Evolutionary conservation across 768 basidiomycete species (phyloP), one percentile per base, ranked within the genome.

Genomic region (Russula emetica): DNA sequence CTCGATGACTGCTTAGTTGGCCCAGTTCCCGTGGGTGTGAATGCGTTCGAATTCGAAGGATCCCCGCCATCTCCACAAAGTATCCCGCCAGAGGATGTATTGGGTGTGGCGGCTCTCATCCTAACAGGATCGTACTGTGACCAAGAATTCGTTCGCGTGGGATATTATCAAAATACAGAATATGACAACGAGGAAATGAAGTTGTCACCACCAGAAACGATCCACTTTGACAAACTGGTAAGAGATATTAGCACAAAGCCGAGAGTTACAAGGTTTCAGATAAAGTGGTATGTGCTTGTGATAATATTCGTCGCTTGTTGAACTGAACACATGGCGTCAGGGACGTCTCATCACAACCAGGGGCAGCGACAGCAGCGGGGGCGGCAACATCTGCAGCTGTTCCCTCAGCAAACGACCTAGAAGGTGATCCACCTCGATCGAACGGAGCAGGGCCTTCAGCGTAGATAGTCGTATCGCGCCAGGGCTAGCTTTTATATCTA

Each of bases 151-250:
- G 96, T 99, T n/a, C 86, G 96, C 52, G 95, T 99, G 30, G 97
- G 97, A 8, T 98, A 99, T 74, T 99, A 99, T 75, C 97, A 98
- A 76, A 95, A 98, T 72, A 98, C 95, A 28, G 96, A 98, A 75
- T 98, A 98, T 72, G 96, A 97, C 74, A 92, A 90, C 70, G 91
- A 94, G 58, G 93, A 92, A 75, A 87, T 95, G 86, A 89, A 86
- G 73, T 82, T 86, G 71, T 82, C 76, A 16, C 88, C 86, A 18
- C 88, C 91, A 28, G 79, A 82, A 61, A 69, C 71, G 42, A 90
- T 93, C 57, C 75, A 84, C 71, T 90, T 94, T 72, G 89, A 94
- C 28, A 78, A 85, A 51, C 76, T 99, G 32, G 84, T 91, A 65
- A 80, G 97, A 67, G 92, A 95, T 70, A 87, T 98, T 73, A 94